Conservation (phyloP, 169 alveolate genomes). For the Plasmodium gonderi region DNA sequence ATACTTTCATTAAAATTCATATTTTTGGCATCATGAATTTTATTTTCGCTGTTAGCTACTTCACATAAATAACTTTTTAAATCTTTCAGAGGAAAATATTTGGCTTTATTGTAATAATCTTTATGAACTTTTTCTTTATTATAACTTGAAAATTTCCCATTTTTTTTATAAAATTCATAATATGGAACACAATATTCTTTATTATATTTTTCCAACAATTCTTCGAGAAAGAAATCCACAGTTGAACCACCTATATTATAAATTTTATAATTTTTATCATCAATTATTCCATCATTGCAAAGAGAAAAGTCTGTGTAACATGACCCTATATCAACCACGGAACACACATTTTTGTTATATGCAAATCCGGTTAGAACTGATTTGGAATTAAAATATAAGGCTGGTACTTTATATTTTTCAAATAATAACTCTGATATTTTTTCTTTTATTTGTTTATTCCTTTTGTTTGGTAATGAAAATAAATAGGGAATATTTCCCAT, state of each 20-base stretch:
- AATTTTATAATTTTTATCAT: conserved; percentile 59
- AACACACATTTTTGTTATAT: conserved; percentile 33
- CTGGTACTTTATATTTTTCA: conserved; percentile 51
- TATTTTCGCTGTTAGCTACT: conserved; percentile 58
- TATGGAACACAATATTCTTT: conserved; percentile 34
- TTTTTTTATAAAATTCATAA: conserved; percentile 7
- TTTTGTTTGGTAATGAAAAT: conserved; percentile 59
- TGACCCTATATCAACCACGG: conserved; percentile 57
- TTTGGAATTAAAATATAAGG: conserved; percentile 43
- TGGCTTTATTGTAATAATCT: conserved; percentile 43
- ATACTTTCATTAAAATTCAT: conserved; percentile 47
- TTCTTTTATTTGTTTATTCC: conserved; percentile 35
- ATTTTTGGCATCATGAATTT: conserved; percentile 54
- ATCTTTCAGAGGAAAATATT: conserved; percentile 47
- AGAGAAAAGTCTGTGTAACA: conserved; percentile 55
- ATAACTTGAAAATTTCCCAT: background rate
- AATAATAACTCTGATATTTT: conserved; percentile 43
- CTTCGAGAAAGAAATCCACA: conserved; percentile 25
- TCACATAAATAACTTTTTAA: conserved; percentile 66
- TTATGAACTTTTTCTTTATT: conserved; percentile 31
- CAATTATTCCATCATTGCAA: conserved; percentile 38
- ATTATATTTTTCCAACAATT: conserved; percentile 28
- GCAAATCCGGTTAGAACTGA: conserved; percentile 45
- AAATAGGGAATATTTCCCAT: conserved; percentile 35
- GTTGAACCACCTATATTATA: conserved; percentile 55